These are phyloP conservation scores for Populus pruinosa DNA, from an alignment of 345 rosid genomes.

Conservation along the genomic window DNA sequence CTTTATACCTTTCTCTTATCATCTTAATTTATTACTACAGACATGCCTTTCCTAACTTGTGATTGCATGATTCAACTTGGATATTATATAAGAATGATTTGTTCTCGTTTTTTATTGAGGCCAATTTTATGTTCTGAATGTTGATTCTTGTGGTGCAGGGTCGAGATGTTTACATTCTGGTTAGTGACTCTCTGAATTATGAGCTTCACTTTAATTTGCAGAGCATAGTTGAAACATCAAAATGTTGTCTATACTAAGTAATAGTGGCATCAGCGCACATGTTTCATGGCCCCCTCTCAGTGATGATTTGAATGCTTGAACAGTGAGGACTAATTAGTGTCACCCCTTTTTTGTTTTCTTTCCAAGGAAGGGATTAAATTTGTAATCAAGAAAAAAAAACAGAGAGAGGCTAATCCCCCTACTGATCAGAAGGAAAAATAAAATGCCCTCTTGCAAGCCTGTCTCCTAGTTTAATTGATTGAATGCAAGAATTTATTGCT, in stretches of 20 bases:
- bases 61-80: background rate
- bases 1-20: background rate
- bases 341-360: background rate
- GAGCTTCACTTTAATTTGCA: constrained; percentile 19
- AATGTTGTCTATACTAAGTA: background rate
- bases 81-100: background rate
- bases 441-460: background rate
- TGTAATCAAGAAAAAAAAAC: too few species aligned
- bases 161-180: constrained; percentile 96
- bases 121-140: constrained; percentile 13
- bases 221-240: background rate
- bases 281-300: background rate
- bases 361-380: background rate
- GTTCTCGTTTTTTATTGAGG: background rate
- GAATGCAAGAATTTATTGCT: background rate
- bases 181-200: constrained; percentile 43
- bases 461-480: background rate
- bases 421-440: background rate
- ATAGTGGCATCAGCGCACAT: background rate
- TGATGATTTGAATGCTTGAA: background rate
- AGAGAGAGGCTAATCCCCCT: background rate
- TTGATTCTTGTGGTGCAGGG: constrained; percentile 65
- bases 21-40: background rate
- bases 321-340: background rate
- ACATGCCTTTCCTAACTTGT: background rate